phyloP scores from a whole-genome alignment of 257 asterid species.

The Anisodus tanguticus region DNA sequence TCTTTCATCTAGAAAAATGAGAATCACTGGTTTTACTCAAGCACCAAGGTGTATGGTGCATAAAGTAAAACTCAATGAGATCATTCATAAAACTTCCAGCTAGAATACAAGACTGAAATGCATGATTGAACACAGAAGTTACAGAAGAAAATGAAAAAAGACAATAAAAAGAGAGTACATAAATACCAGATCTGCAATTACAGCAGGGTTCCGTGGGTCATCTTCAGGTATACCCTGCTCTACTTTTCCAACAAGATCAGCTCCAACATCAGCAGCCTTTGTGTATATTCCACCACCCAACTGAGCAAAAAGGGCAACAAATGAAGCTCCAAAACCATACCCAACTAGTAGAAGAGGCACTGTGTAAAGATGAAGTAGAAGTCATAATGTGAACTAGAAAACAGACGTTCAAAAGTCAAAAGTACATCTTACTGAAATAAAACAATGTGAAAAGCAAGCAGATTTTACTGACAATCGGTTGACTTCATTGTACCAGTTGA shows the following conservation, averaged over 20 bases:
- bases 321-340: slow-evolving; percentile 98
- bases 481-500: slow-evolving; percentile 88
- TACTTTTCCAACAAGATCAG: slow-evolving; percentile 97
- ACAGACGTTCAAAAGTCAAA: slow-evolving; percentile 3
- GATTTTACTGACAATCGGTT: slow-evolving; percentile 72
- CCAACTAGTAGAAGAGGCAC: slow-evolving; percentile 99
- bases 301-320: slow-evolving; percentile 99
- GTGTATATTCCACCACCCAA: slow-evolving; percentile 98
- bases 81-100: not conserved
- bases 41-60: slow-evolving; percentile 5
- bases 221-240: slow-evolving; percentile 99
- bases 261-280: slow-evolving; percentile 99
- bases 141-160: slow-evolving; percentile 27
- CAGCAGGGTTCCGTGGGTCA: slow-evolving; percentile 99
- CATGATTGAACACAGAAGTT: slow-evolving; percentile 27
- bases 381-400: slow-evolving; percentile 26
- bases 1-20: slow-evolving; percentile 8
- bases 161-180: slow-evolving; percentile 27
- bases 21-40: slow-evolving; percentile 16
- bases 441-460: slow-evolving; percentile 34
- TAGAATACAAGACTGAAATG: not conserved
- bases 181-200: slow-evolving; percentile 93
- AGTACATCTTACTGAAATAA: slow-evolving; percentile 2
- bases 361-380: slow-evolving; percentile 39
- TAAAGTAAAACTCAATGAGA: not conserved